These are phyloP conservation scores for Ajuga reptans DNA, from an alignment of 305 asterid species.

Conservation along the genomic window DNA sequence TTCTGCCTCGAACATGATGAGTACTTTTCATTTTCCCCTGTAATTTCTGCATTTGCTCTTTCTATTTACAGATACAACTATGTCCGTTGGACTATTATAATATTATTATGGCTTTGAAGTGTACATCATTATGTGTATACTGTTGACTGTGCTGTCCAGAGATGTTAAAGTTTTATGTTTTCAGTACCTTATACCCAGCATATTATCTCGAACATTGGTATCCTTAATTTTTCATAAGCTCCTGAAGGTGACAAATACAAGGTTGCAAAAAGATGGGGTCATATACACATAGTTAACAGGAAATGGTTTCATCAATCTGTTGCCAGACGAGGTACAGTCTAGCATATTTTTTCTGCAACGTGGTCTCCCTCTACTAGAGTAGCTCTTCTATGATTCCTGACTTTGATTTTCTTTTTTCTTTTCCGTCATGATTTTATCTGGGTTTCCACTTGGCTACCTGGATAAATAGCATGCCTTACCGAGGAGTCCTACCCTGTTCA, in stretches of 20 bases:
- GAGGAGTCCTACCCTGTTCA: constrained; percentile 89
- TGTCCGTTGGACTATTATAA: not conserved
- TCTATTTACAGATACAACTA: not conserved
- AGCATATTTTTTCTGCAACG: constrained; percentile 18
- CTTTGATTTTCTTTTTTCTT: constrained; percentile 20
- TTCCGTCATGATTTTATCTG: constrained; percentile 18
- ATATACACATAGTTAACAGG: constrained; percentile 48
- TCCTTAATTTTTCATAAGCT: constrained; percentile 64
- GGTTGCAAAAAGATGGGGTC: constrained; percentile 90
- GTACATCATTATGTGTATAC: not conserved
- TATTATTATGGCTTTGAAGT: constrained; percentile 1
- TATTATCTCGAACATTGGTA: constrained; percentile 20
- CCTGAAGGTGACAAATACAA: constrained; percentile 90
- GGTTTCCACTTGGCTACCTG: constrained; percentile 21
- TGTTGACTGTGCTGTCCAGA: not conserved
- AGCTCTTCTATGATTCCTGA: constrained; percentile 20
- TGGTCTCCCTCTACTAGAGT: constrained; percentile 13
- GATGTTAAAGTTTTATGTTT: not conserved
- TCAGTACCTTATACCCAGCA: constrained; percentile 14
- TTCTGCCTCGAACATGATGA: constrained; percentile 10
- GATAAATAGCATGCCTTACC: constrained; percentile 62
- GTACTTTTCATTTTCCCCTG: constrained; percentile 7
- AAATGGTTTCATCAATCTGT: constrained; percentile 88
- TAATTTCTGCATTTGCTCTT: constrained; percentile 9
- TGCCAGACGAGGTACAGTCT: constrained; percentile 71